Conservation (phyloP, 148 eudicot genomes). For the Amaranthus hypochondriacus region DNA sequence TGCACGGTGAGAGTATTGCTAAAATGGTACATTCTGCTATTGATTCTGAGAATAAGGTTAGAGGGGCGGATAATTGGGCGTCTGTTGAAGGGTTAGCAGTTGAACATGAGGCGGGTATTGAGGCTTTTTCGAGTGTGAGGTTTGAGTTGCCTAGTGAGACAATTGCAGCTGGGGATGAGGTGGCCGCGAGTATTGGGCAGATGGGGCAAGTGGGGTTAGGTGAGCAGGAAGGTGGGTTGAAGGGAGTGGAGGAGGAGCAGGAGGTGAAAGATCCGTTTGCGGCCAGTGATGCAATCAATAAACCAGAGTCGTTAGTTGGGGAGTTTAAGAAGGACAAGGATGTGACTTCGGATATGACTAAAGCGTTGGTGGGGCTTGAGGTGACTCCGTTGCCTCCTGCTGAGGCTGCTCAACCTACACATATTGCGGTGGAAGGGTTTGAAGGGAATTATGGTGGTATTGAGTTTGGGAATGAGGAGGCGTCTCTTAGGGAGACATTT, state of each 20-base stretch:
- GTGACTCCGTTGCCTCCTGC: constrained; percentile 85
- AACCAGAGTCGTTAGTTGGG: constrained; percentile 73
- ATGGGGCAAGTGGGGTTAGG: constrained; percentile 34
- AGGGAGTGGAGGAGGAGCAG: constrained; percentile 42
- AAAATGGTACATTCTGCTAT: constrained; percentile 92
- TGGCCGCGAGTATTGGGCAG: constrained; percentile 40
- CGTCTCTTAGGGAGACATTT: constrained; percentile 81
- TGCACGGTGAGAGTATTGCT: constrained; percentile 87
- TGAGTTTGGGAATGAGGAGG: constrained; percentile 77
- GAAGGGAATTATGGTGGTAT: constrained; percentile 98
- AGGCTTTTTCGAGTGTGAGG: constrained; percentile 47
- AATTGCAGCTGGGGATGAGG: constrained; percentile 79
- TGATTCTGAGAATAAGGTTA: constrained; percentile 68
- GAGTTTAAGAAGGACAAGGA: constrained; percentile 90
- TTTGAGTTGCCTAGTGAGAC: constrained; percentile 87
- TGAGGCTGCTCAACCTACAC: constrained; percentile 83
- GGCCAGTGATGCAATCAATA: constrained; percentile 67
- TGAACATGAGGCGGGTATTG: constrained; percentile 68
- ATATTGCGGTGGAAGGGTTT: constrained; percentile 86
- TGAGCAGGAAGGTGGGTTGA: constrained; percentile 42
- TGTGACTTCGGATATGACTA: constrained; percentile 47
- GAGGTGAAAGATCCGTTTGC: constrained; percentile 86
- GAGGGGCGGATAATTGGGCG: constrained; percentile 90
- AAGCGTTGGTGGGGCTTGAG: constrained; percentile 82
- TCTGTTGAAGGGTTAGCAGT: constrained; percentile 41